Conservation (phyloP, 441 rosid genomes). For the Arabidopsis lyrata region DNA sequence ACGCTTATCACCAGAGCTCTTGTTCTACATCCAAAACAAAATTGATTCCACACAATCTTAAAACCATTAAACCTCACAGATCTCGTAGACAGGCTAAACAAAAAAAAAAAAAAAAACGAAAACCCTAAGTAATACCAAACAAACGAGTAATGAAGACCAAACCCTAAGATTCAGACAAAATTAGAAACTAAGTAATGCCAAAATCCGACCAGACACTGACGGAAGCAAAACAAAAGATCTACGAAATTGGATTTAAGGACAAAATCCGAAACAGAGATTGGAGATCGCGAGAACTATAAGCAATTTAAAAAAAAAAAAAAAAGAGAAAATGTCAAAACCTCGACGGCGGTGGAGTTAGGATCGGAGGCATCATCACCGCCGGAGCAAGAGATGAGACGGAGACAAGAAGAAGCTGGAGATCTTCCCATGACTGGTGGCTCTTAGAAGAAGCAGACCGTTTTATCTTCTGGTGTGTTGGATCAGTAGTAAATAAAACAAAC, state of each 20-base stretch:
- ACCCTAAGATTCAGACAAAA: conserved; percentile 19
- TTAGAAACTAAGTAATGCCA: conserved; percentile 20
- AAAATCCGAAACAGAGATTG: background rate
- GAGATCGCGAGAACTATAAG: background rate
- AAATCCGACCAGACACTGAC: conserved; percentile 30
- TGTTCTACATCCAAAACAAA: conserved; percentile 53
- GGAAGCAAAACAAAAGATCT: no score
- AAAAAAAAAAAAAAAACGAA: background rate
- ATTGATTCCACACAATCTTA: background rate
- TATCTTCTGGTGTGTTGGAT: conserved; percentile 34
- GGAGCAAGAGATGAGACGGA: conserved; percentile 82
- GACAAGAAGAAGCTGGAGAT: conserved; percentile 76
- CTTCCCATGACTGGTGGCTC: conserved; percentile 63
- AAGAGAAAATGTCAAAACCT: conserved; percentile 49
- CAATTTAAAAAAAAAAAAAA: background rate
- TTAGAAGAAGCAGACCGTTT: conserved; percentile 24
- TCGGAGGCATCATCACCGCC: conserved; percentile 59
- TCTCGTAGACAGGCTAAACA: background rate
- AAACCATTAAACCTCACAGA: conserved; percentile 6
- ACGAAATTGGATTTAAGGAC: no score
- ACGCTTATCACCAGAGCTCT: conserved; percentile 62
- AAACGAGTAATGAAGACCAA: background rate
- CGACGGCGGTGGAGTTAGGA: conserved; percentile 41
- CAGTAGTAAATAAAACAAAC: conserved; percentile 31
- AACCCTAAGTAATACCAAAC: background rate